These are phyloP conservation scores for Leccinum longicurvipes DNA, from an alignment of 768 basidiomycete species.

Conservation along the genomic window DNA sequence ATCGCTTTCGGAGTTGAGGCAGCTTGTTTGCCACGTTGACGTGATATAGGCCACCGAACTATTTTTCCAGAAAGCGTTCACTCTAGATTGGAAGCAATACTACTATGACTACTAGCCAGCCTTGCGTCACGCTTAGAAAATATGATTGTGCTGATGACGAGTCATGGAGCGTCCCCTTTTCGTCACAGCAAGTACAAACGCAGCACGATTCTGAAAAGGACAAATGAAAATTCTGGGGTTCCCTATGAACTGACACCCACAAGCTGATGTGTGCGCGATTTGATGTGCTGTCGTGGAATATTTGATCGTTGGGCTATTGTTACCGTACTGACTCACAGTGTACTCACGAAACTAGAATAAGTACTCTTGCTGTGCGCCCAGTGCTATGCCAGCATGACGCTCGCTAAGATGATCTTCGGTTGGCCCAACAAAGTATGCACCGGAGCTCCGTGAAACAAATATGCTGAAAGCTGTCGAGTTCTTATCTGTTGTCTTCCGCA, in stretches of 20 bases:
- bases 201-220: constrained; percentile 3
- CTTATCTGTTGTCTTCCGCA: constrained; percentile 4
- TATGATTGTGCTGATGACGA: not conserved
- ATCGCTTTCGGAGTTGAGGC: constrained; percentile 6
- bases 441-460: not conserved
- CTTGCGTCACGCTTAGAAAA: constrained; percentile 2
- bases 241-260: constrained; percentile 3
- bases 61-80: not conserved
- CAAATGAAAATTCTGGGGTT: not conserved
- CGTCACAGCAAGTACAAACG: not conserved
- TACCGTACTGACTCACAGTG: constrained; percentile 1
- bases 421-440: not conserved
- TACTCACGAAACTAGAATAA: constrained; percentile 3
- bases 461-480: constrained; percentile 6
- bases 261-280: not conserved
- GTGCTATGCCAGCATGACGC: not conserved
- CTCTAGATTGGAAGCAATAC: constrained; percentile 6
- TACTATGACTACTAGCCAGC: constrained; percentile 7
- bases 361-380: constrained; percentile 12
- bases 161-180: not conserved
- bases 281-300: no score
- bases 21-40: constrained; percentile 4
- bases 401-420: not conserved
- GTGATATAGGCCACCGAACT: constrained; percentile 7
- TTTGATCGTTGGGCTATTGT: no score